Evolutionary conservation across 805 yeast genomes (phyloP), one percentile per base, ranked within the genome.

Genomic region (Yamadazyma kitorensis): DNA sequence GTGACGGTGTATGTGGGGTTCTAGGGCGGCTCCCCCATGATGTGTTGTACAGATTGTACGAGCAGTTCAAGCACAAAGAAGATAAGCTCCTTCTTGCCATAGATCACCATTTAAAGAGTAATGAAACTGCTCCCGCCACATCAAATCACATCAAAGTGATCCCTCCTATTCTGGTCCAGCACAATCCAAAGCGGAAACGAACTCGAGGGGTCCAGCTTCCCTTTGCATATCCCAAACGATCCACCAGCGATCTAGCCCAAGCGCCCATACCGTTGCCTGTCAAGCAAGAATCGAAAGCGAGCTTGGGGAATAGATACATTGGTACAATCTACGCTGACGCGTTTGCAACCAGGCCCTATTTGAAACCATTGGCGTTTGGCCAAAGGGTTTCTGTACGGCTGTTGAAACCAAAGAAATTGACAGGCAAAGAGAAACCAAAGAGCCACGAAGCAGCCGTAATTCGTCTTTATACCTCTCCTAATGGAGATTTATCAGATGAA

Each of bases 291-390:
- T n/a, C n/a, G n/a, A n/a, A n/a, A n/a, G n/a, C n/a, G n/a, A n/a
- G 4, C 7, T 15, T 32, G 40, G 32, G 71, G 72, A 41, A 36
- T 17, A 57, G 70, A 27, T 81, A 68, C 45, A 66, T 83, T 19
- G 91, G 91, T 0, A 63, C 82, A 0, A 38, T 81, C 8, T 73
- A 72, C 38, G 73, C 77, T 2, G 72, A 72, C 33, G 85, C 83
- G 3, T 79, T 84, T 82, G 83, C 88, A 9, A 82, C 88, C 0
- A 59, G 89, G 40, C 83, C 86, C 0, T 73, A 79, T 0, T 43
- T 69, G 17, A 65, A 61, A 17, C 69, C 74, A 0, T 52, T 76
- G 1, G 54, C 64, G 16, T 73, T 66, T 45, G 70, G 71, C 1
- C 68, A 78, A 7, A 53, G 48, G 16, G 47, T 78, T 18, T 55